Conservation (phyloP, 2,329 filamentous ascomycete genomes). For the Fusarium neocosmosporiellum region DNA sequence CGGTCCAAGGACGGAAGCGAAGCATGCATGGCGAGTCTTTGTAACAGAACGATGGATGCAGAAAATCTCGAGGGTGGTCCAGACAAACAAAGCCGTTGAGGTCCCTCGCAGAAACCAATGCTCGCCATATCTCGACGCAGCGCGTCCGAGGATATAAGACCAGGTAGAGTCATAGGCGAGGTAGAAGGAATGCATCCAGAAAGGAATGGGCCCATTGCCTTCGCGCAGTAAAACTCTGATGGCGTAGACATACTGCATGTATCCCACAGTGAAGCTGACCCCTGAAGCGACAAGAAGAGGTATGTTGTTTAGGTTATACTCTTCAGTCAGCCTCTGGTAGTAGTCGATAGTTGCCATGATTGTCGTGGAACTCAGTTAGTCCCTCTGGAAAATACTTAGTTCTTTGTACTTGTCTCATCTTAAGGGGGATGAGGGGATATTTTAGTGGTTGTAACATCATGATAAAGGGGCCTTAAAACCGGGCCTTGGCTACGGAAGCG, state of each 20-base stretch:
- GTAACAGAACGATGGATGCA: background rate
- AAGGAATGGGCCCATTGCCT: slow-evolving; percentile 10
- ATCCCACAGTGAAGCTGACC: background rate
- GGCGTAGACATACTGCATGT: slow-evolving; percentile 13
- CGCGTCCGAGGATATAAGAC: background rate
- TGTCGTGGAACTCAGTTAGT: background rate
- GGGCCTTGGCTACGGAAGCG: background rate
- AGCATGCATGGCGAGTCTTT: background rate
- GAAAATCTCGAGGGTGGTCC: background rate
- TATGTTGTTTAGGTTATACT: background rate
- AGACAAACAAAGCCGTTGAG: background rate
- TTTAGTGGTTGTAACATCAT: background rate
- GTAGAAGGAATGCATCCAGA: slow-evolving; percentile 15
- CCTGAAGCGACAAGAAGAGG: background rate
- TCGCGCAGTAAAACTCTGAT: slow-evolving; percentile 6
- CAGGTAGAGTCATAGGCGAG: slow-evolving; percentile 1
- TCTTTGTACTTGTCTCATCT: too few species aligned
- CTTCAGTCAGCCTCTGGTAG: background rate
- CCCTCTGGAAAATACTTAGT: background rate
- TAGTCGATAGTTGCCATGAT: background rate
- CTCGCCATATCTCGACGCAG: background rate
- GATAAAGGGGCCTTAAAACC: background rate
- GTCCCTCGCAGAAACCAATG: slow-evolving; percentile 5
- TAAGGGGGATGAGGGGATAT: background rate
- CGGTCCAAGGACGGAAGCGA: background rate